phyloP scores from a whole-genome alignment of 2,329 filamentous ascomycete genomes.

The Purpureocillium lavendulum region DNA sequence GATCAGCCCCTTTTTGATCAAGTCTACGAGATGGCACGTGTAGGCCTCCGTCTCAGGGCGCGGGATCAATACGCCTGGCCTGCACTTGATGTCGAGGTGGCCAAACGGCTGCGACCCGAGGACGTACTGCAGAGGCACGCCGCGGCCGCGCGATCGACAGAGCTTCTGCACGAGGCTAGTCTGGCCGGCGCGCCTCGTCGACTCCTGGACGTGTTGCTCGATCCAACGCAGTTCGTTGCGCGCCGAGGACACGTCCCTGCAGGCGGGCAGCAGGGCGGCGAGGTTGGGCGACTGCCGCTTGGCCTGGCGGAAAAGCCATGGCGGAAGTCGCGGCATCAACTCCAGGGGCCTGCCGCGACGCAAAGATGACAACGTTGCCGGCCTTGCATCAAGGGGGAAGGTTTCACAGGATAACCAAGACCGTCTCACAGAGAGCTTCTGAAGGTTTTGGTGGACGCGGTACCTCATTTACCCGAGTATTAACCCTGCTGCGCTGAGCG shows the following conservation, averaged over 20 bases:
- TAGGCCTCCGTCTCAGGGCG: slow-evolving; percentile 69
- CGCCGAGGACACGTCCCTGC: slow-evolving; percentile 54
- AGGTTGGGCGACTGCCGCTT: slow-evolving; percentile 45
- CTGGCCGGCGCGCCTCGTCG: slow-evolving; percentile 6
- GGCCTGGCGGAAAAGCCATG: slow-evolving; percentile 46
- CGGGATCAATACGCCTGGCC: slow-evolving; percentile 75
- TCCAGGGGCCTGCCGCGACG: background rate
- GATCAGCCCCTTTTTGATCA: slow-evolving; percentile 24
- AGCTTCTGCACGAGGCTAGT: slow-evolving; percentile 26
- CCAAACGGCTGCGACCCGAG: slow-evolving; percentile 87
- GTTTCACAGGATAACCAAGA: too few species aligned
- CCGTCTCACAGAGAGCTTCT: too few species aligned
- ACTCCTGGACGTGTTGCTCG: slow-evolving; percentile 43
- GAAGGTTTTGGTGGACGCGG: too few species aligned
- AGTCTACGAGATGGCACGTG: slow-evolving; percentile 43
- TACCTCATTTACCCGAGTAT: slow-evolving; percentile 2
- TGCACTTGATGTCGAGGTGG: slow-evolving; percentile 67
- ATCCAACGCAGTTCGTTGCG: slow-evolving; percentile 69
- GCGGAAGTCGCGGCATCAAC: slow-evolving; percentile 56
- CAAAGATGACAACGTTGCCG: too few species aligned
- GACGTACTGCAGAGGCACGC: slow-evolving; percentile 81
- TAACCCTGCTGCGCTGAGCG: background rate
- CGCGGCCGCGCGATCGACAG: slow-evolving; percentile 43
- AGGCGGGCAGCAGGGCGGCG: slow-evolving; percentile 52
- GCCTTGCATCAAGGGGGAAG: too few species aligned